phyloP scores from a whole-genome alignment of 257 asterid species.

The Leonotis leonurus region DNA sequence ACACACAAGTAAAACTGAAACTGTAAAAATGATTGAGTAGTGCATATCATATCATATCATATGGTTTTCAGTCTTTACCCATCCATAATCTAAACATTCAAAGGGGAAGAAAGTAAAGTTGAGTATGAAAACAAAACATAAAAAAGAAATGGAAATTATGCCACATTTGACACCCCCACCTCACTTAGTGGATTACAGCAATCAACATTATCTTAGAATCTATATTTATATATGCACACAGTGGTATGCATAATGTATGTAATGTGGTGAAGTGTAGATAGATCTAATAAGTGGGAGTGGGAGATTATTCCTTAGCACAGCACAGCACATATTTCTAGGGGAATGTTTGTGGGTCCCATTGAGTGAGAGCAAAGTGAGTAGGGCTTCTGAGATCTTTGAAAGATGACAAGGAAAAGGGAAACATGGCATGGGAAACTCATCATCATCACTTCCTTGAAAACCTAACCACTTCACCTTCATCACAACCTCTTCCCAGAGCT shows the following conservation, averaged over 20 bases:
- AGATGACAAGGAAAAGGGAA: slow-evolving; percentile 1
- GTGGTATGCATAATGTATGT: not conserved
- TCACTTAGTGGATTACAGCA: slow-evolving; percentile 29
- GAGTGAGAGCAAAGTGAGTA: slow-evolving; percentile 17
- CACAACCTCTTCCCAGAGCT: too few relatives aligned
- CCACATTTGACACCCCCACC: slow-evolving; percentile 21
- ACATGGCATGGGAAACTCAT: slow-evolving; percentile 49
- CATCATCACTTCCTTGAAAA: slow-evolving; percentile 22
- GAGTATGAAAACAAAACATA: not conserved
- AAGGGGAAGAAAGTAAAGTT: too few relatives aligned
- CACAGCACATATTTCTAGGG: slow-evolving; percentile 29
- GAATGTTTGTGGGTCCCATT: slow-evolving; percentile 34
- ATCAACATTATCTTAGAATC: not conserved
- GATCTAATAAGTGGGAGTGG: slow-evolving; percentile 13
- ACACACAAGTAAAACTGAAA: too few relatives aligned
- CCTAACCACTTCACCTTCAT: not conserved
- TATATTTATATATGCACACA: not conserved
- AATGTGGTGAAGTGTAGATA: slow-evolving; percentile 5
- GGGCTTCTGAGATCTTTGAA: slow-evolving; percentile 25
- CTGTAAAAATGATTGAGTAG: too few relatives aligned
- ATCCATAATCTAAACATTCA: too few relatives aligned
- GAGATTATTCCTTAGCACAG: not conserved
- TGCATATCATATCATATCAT: too few relatives aligned
- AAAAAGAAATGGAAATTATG: not conserved
- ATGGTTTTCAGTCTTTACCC: too few relatives aligned